Conservation (phyloP, 2,329 filamentous ascomycete genomes). For the Fusarium sp. region DNA sequence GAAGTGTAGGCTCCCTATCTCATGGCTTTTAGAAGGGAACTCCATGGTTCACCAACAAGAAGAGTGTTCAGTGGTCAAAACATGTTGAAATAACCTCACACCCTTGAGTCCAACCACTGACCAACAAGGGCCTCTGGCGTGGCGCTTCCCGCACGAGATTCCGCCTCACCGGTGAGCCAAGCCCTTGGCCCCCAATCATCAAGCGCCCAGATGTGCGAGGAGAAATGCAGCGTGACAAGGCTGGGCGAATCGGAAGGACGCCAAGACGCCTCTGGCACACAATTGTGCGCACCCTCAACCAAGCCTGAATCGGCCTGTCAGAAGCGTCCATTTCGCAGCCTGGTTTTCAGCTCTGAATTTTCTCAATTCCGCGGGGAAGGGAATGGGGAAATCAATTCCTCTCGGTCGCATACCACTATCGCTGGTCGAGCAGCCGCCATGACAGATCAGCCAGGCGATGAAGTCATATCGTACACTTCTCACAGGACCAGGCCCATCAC, state of each 20-base stretch:
- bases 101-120: background rate
- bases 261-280: background rate
- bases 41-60: background rate
- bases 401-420: background rate
- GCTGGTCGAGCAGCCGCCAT: background rate
- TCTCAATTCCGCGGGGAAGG: background rate
- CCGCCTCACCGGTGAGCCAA: background rate
- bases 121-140: background rate
- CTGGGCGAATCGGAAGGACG: background rate
- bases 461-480: background rate
- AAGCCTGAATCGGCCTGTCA: background rate
- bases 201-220: background rate
- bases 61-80: background rate
- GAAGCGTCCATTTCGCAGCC: background rate
- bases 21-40: background rate
- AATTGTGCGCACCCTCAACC: background rate
- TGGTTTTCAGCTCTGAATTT: background rate
- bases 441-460: background rate
- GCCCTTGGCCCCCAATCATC: background rate
- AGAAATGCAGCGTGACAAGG: background rate
- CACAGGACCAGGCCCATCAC: background rate
- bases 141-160: background rate
- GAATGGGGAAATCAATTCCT: background rate
- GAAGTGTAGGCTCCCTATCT: background rate
- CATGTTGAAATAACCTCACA: background rate